Conservation (phyloP, 176 grass and related monocot genomes). For the Phragmites australis region DNA sequence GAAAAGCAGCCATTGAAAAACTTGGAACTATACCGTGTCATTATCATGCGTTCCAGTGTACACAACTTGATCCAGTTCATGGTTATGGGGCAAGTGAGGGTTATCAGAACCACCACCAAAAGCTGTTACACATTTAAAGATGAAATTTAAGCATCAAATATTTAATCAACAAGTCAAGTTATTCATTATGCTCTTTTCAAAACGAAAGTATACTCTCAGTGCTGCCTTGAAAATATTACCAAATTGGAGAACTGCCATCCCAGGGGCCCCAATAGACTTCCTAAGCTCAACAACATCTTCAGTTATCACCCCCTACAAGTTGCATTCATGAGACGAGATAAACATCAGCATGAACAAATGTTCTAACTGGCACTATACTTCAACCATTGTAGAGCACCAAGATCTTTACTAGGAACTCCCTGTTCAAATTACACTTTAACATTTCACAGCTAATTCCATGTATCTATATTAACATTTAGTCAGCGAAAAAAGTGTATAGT, state of each 20-base stretch:
- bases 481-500: background rate
- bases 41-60: constrained; percentile 99
- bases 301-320: constrained; percentile 85
- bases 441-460: background rate
- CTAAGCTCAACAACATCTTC: constrained; percentile 91
- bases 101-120: constrained; percentile 82
- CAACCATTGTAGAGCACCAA: background rate
- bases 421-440: background rate
- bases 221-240: constrained; percentile 49
- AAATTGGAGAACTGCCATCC: constrained; percentile 98
- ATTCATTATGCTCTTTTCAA: background rate
- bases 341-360: constrained; percentile 22
- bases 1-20: background rate
- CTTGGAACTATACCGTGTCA: constrained; percentile 67
- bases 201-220: constrained; percentile 15
- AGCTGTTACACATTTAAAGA: constrained; percentile 44
- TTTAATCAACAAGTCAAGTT: background rate
- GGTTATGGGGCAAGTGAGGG: constrained; percentile 91
- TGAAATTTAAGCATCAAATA: constrained; percentile 4
- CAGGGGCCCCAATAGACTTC: constrained; percentile 84
- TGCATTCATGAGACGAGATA: constrained; percentile 20
- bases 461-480: background rate
- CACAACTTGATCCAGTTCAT: constrained; percentile 93
- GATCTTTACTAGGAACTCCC: background rate
- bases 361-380: background rate